phyloP scores from a whole-genome alignment of 129 eudicot species.

The Daucus carota region DH1_v3.0 NC_030382.2:11296001-11296500 shows the following conservation, averaged over 20 bases:
- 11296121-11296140: neutral
- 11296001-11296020: no score
- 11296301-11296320: no score
- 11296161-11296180: neutral
- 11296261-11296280: neutral
- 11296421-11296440: neutral
- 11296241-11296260: no score
- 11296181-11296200: no score
- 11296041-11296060: no score
- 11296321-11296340: neutral
- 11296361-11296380: neutral
- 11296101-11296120: neutral
- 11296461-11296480: conserved; percentile 89
- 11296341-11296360: neutral
- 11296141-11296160: neutral
- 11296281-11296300: neutral
- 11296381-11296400: neutral
- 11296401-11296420: neutral
- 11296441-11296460: conserved; percentile 47
- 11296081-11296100: neutral
- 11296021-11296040: no score
- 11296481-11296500: conserved; percentile 99
- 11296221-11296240: neutral
- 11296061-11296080: no score
- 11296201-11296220: no score